phyloP scores from a whole-genome alignment of 441 rosid genomes.

The Pelargonium citronellum region DNA sequence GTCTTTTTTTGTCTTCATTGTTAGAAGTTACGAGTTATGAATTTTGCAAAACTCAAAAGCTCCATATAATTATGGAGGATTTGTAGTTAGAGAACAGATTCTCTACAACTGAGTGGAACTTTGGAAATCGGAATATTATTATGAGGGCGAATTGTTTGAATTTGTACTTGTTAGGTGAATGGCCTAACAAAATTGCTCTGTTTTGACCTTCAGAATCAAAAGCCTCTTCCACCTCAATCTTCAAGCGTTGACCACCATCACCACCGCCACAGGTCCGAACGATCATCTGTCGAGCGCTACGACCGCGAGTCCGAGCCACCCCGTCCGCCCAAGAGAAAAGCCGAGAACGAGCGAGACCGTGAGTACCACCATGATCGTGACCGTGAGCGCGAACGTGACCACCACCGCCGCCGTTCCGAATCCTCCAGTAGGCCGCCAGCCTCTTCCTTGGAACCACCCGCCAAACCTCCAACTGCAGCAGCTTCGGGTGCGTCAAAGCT shows the following conservation, averaged over 20 bases:
- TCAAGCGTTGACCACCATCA: conserved; percentile 26
- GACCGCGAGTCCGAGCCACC: conserved; percentile 33
- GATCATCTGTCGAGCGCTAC: conserved; percentile 36
- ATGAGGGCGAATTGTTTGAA: too few species aligned
- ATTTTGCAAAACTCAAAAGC: neutral
- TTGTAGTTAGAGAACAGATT: neutral
- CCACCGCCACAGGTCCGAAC: conserved; percentile 36
- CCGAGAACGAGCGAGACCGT: conserved; percentile 45
- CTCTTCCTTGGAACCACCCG: conserved; percentile 25
- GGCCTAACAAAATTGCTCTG: neutral
- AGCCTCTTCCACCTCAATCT: conserved; percentile 27
- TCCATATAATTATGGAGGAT: neutral
- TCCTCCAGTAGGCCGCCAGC: conserved; percentile 31
- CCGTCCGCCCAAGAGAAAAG: conserved; percentile 46
- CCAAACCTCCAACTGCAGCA: conserved; percentile 32
- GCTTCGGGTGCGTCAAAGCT: conserved; percentile 27
- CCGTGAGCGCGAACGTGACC: conserved; percentile 24
- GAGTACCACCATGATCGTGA: conserved; percentile 39
- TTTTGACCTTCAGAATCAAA: conserved; percentile 27
- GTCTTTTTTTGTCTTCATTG: conserved; percentile 21
- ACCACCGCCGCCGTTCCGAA: conserved; percentile 37
- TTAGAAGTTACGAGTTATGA: too few species aligned
- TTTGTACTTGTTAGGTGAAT: neutral
- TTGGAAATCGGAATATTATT: neutral
- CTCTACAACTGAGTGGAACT: neutral